These are phyloP conservation scores for Aspergillus alliaceus DNA, from an alignment of 2,329 filamentous ascomycete species.

Conservation along the genomic window DNA sequence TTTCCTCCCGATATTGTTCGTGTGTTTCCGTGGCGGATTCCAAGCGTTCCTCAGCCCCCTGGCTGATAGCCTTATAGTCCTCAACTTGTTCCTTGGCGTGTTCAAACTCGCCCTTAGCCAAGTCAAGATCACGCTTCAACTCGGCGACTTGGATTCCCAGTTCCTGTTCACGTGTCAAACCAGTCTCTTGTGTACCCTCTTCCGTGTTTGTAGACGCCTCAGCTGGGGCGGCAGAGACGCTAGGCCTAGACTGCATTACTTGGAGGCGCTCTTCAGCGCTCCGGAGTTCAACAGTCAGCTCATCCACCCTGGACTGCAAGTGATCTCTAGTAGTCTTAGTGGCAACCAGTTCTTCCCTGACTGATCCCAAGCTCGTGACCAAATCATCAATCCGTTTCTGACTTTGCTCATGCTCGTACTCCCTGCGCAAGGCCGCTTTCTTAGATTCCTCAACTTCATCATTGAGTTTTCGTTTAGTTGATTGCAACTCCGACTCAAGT, in stretches of 20 bases:
- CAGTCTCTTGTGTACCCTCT: slow-evolving; percentile 53
- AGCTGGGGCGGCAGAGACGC: slow-evolving; percentile 55
- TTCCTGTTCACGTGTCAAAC: slow-evolving; percentile 71
- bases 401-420: slow-evolving; percentile 83
- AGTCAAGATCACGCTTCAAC: slow-evolving; percentile 81
- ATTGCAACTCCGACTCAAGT: slow-evolving; percentile 74
- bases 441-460: slow-evolving; percentile 82
- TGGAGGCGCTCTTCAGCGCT: slow-evolving; percentile 85
- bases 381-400: slow-evolving; percentile 94
- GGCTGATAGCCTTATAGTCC: slow-evolving; percentile 84
- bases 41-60: slow-evolving; percentile 82
- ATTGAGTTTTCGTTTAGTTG: slow-evolving; percentile 78
- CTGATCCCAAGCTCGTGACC: slow-evolving; percentile 72
- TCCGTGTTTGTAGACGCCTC: slow-evolving; percentile 44
- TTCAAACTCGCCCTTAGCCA: slow-evolving; percentile 77
- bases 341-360: slow-evolving; percentile 81
- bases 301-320: slow-evolving; percentile 82
- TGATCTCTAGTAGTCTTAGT: slow-evolving; percentile 88
- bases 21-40: slow-evolving; percentile 76
- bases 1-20: slow-evolving; percentile 85
- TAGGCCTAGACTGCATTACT: slow-evolving; percentile 77
- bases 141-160: slow-evolving; percentile 81
- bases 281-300: slow-evolving; percentile 82
- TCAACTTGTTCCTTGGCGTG: slow-evolving; percentile 78
- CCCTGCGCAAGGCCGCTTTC: slow-evolving; percentile 78